Evolutionary conservation across 352 stramenopile species (phyloP).

Genomic region (Globisporangium echinulatum): DNA sequence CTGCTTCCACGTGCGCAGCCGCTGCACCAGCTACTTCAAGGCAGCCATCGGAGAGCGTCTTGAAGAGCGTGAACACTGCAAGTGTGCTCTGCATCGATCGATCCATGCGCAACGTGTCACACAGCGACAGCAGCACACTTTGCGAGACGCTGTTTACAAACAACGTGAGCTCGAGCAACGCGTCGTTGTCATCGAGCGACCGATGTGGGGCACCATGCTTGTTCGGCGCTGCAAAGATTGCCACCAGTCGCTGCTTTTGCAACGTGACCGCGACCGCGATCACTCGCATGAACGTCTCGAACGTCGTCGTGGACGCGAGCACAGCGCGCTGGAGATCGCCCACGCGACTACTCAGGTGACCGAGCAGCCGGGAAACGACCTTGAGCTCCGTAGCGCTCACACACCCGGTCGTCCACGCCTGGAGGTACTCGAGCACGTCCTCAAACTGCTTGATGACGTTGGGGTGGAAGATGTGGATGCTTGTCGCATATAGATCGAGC

Average conservation of each 20-base stretch:
- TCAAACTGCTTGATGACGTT: slow-evolving; percentile 39
- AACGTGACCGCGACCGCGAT: slow-evolving; percentile 29
- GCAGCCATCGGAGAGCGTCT: slow-evolving; percentile 8
- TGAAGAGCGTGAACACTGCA: slow-evolving; percentile 10
- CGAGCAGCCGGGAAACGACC: slow-evolving; percentile 35
- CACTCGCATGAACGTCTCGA: slow-evolving; percentile 26
- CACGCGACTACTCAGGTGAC: slow-evolving; percentile 28
- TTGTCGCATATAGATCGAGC: slow-evolving; percentile 46
- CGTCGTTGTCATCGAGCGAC: neutral
- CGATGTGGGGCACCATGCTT: neutral
- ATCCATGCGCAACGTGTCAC: slow-evolving; percentile 1
- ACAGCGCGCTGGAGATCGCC: slow-evolving; percentile 22
- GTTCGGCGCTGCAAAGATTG: slow-evolving; percentile 2
- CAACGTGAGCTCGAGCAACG: slow-evolving; percentile 21
- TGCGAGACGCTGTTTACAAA: slow-evolving; percentile 46
- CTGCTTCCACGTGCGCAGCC: neutral
- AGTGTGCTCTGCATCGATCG: neutral
- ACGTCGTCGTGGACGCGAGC: slow-evolving; percentile 7
- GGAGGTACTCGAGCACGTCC: slow-evolving; percentile 33
- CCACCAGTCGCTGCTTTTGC: slow-evolving; percentile 22
- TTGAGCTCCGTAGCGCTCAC: slow-evolving; percentile 31
- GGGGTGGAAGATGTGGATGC: slow-evolving; percentile 39
- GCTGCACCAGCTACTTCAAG: slow-evolving; percentile 2
- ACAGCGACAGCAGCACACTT: slow-evolving; percentile 19
- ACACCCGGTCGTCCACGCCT: slow-evolving; percentile 24